These are phyloP conservation scores for Colletotrichum viniferum DNA, from an alignment of 2,329 filamentous ascomycete species.

Conservation along the genomic window DNA sequence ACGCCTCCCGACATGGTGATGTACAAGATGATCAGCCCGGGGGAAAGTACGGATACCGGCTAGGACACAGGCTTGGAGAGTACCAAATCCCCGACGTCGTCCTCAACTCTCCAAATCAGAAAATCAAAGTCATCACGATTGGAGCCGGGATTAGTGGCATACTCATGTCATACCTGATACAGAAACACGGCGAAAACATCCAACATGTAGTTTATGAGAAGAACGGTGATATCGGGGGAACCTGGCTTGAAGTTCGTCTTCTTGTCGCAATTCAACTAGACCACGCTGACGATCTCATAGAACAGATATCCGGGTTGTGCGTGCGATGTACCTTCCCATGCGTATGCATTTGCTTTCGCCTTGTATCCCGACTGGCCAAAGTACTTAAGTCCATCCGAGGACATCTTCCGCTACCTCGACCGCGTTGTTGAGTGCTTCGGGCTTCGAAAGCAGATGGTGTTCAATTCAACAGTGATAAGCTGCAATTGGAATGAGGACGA, in stretches of 20 bases:
- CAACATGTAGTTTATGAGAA: not conserved
- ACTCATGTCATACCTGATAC: not conserved
- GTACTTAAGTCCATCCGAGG: not conserved
- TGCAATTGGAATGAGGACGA: not conserved
- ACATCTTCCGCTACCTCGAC: not conserved
- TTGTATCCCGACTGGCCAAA: not conserved
- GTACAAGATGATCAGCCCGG: not conserved
- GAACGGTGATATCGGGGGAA: not conserved
- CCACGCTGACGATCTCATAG: not conserved
- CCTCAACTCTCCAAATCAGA: not conserved
- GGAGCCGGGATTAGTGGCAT: not conserved
- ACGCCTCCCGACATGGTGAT: not conserved
- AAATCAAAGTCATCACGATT: not conserved
- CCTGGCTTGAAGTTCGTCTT: not conserved
- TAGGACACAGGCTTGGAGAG: not conserved
- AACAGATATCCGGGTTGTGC: not conserved
- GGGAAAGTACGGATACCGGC: not conserved
- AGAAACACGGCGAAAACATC: not conserved
- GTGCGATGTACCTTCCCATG: not conserved
- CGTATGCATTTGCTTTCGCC: not conserved
- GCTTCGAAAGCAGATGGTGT: not conserved
- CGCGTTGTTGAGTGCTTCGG: not conserved
- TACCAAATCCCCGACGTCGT: not conserved
- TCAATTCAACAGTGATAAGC: not conserved
- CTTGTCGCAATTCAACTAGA: fast-evolving